phyloP scores from a whole-genome alignment of 768 basidiomycete genomes.

The Naganishia vaughanmartiniae region DNA sequence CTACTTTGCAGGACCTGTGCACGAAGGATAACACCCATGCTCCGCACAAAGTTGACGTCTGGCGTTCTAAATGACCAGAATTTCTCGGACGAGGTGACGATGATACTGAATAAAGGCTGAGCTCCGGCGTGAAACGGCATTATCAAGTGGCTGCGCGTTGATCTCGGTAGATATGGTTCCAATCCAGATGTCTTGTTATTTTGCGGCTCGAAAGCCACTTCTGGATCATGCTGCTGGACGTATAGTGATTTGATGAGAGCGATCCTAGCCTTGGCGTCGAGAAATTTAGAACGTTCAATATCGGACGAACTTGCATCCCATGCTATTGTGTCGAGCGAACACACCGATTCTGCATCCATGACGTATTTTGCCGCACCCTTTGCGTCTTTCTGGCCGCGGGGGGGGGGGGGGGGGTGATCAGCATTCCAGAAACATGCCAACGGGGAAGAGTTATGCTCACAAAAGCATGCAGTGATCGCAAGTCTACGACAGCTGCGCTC shows the following conservation, averaged over 20 bases:
- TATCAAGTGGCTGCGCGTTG: constrained; percentile 31
- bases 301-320: background rate
- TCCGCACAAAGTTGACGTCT: constrained; percentile 33
- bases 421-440: background rate
- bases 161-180: constrained; percentile 31
- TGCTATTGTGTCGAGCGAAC: constrained; percentile 1
- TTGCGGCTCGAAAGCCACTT: constrained; percentile 9
- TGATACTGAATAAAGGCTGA: constrained; percentile 37
- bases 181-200: constrained; percentile 32
- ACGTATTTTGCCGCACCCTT: background rate
- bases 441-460: constrained; percentile 1
- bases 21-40: constrained; percentile 39
- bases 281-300: background rate
- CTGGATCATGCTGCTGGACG: constrained; percentile 1
- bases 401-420: background rate
- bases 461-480: constrained; percentile 3
- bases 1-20: constrained; percentile 35
- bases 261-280: background rate
- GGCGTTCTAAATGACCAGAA: constrained; percentile 27
- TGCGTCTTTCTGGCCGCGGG: background rate
- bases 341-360: constrained; percentile 13
- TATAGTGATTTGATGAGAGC: constrained; percentile 10
- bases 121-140: constrained; percentile 34
- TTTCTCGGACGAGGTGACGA: constrained; percentile 26
- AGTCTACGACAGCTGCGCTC: constrained; percentile 21